phyloP scores from a whole-genome alignment of 352 stramenopile genomes.

The Phytophthora ohioensis region DNA sequence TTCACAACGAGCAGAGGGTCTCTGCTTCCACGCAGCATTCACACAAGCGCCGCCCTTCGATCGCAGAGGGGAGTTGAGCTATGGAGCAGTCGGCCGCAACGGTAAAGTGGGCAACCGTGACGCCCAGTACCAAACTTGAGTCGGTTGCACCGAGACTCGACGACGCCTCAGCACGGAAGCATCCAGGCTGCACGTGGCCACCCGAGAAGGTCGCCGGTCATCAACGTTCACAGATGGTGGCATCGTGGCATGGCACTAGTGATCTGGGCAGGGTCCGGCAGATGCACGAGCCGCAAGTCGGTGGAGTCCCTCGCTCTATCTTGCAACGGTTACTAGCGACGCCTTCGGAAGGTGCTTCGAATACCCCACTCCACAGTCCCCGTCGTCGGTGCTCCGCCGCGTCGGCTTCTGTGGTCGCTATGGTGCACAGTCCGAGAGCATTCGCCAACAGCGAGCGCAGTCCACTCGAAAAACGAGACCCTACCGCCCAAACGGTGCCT shows the following conservation, averaged over 20 bases:
- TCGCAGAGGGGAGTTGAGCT: slow-evolving; percentile 42
- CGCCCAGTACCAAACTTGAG: slow-evolving; percentile 36
- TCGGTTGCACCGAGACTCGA: slow-evolving; percentile 28
- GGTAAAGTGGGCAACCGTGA: slow-evolving; percentile 24
- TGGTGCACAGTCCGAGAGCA: slow-evolving; percentile 45
- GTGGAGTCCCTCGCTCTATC: slow-evolving; percentile 38
- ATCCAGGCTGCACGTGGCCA: slow-evolving; percentile 37
- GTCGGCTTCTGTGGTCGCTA: slow-evolving; percentile 36
- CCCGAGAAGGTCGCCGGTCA: slow-evolving; percentile 22
- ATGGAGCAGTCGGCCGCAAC: slow-evolving; percentile 36
- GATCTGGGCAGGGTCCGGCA: slow-evolving; percentile 26
- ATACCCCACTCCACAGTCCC: slow-evolving; percentile 34
- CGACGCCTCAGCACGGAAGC: slow-evolving; percentile 22
- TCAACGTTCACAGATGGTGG: slow-evolving; percentile 39
- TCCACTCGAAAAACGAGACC: slow-evolving; percentile 29
- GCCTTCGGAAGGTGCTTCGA: slow-evolving; percentile 18
- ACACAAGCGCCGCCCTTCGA: slow-evolving; percentile 41
- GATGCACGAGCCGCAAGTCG: slow-evolving; percentile 41
- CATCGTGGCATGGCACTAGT: slow-evolving; percentile 23
- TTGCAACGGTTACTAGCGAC: slow-evolving; percentile 34
- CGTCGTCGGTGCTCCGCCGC: slow-evolving; percentile 46
- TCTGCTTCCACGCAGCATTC: slow-evolving; percentile 26
- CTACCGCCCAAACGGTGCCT: slow-evolving; percentile 31
- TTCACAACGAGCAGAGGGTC: slow-evolving; percentile 23
- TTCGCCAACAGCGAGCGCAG: slow-evolving; percentile 36